Conservation (phyloP, 176 grass and related monocot genomes). For the Ensete glaucum region DNA sequence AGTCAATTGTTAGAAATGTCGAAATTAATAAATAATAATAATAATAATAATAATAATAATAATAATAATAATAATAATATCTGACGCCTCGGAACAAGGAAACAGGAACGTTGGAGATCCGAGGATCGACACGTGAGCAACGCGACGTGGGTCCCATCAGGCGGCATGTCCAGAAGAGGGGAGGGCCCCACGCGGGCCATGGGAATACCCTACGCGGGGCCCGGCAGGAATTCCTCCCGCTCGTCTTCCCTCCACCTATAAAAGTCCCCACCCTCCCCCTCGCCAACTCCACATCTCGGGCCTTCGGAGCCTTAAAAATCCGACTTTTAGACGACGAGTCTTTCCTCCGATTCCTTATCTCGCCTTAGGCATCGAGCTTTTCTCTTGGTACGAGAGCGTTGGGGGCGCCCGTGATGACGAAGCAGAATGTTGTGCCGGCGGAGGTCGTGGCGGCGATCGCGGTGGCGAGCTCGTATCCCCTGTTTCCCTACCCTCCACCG, state of each 20-base stretch:
- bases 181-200: neutral
- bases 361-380: no score
- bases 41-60: neutral
- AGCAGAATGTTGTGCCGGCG: slow-evolving; percentile 15
- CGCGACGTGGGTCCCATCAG: neutral
- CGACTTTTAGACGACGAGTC: neutral
- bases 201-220: neutral
- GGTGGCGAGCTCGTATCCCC: slow-evolving; percentile 33
- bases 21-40: no score
- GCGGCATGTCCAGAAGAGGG: neutral
- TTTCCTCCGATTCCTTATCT: neutral
- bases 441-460: slow-evolving; percentile 31
- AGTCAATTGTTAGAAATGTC: no score
- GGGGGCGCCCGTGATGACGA: neutral
- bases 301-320: neutral
- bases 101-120: neutral
- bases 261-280: no score
- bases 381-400: neutral
- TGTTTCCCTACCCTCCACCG: slow-evolving; percentile 20
- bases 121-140: neutral
- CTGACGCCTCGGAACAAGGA: neutral
- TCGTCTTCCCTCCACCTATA: neutral
- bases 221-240: neutral
- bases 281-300: neutral
- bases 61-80: neutral